phyloP scores from a whole-genome alignment of 352 stramenopile genomes.

The Phytopythium helicoides region DNA sequence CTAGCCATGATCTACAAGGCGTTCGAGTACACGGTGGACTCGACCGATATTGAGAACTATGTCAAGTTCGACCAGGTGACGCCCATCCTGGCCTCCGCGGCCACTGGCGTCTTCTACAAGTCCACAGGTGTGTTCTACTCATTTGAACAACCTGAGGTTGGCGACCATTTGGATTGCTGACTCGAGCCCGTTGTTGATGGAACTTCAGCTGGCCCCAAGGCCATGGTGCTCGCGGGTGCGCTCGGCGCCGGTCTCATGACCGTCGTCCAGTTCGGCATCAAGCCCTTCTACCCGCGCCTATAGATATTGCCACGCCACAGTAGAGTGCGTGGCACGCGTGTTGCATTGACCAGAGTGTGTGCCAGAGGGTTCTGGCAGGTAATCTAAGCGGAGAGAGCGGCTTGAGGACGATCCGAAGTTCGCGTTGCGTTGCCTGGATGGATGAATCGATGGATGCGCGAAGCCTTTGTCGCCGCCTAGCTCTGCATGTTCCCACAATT shows the following conservation, averaged over 20 bases:
- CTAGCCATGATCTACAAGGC: constrained; percentile 87
- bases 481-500: too few relatives aligned
- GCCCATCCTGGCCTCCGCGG: constrained; percentile 77
- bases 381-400: too few relatives aligned
- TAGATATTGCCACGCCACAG: constrained; percentile 28
- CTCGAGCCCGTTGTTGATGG: background rate
- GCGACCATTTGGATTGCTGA: background rate
- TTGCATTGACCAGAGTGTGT: background rate
- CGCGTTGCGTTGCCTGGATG: too few relatives aligned
- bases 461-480: too few relatives aligned
- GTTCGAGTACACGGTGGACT: constrained; percentile 80
- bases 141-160: background rate
- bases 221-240: constrained; percentile 79
- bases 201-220: constrained; percentile 55
- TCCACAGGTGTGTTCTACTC: constrained; percentile 41
- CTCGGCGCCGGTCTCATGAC: constrained; percentile 81
- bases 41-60: constrained; percentile 77
- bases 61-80: constrained; percentile 84
- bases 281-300: constrained; percentile 79
- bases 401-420: too few relatives aligned
- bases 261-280: constrained; percentile 82
- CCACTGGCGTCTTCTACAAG: constrained; percentile 86
- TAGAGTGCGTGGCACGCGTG: background rate
- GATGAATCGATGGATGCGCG: too few relatives aligned
- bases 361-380: too few relatives aligned